A percentile compares a stretch with the other conserved stretches of the same genome.
Conservation (phyloP, 176 grass and related monocot species). For the Poa pratensis region DNA sequence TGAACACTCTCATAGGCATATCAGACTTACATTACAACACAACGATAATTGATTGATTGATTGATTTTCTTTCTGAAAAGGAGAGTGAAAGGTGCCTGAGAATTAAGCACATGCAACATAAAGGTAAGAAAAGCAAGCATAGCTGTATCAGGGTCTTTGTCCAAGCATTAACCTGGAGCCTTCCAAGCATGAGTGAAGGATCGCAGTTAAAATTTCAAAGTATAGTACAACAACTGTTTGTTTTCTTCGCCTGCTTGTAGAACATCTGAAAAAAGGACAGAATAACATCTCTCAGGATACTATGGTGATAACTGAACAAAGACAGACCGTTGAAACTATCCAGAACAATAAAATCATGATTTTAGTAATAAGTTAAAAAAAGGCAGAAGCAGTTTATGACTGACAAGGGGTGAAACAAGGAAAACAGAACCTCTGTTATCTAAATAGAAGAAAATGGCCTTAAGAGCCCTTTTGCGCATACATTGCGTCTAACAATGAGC, state of each 20-base stretch:
- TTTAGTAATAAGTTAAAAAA: not conserved
- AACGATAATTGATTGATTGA: slow-evolving; percentile 29
- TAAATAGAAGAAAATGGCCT: not conserved
- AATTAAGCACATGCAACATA: slow-evolving; percentile 15
- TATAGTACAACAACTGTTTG: slow-evolving; percentile 91
- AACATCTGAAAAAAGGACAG: slow-evolving; percentile 78
- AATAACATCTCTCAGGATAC: slow-evolving; percentile 17
- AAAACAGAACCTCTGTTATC: not conserved
- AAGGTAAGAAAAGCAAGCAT: not conserved
- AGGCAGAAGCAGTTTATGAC: not conserved
- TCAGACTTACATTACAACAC: slow-evolving; percentile 36
- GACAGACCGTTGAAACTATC: slow-evolving; percentile 10
- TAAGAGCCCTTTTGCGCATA: not conserved
- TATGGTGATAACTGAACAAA: not conserved
- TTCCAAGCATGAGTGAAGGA: slow-evolving; percentile 36
- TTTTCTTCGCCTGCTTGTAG: slow-evolving; percentile 99
- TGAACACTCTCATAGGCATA: slow-evolving; percentile 2
- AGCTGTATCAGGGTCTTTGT: not conserved
- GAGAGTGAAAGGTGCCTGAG: slow-evolving; percentile 8
- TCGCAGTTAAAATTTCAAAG: slow-evolving; percentile 64
- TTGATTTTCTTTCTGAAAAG: slow-evolving; percentile 32
- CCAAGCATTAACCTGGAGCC: slow-evolving; percentile 25
- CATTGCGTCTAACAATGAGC: not conserved
- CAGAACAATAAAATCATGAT: not conserved
- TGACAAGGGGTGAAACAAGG: not conserved